These are phyloP conservation scores for Mallotus repandus DNA, from an alignment of 441 rosid genomes.

Conservation along the genomic window DNA sequence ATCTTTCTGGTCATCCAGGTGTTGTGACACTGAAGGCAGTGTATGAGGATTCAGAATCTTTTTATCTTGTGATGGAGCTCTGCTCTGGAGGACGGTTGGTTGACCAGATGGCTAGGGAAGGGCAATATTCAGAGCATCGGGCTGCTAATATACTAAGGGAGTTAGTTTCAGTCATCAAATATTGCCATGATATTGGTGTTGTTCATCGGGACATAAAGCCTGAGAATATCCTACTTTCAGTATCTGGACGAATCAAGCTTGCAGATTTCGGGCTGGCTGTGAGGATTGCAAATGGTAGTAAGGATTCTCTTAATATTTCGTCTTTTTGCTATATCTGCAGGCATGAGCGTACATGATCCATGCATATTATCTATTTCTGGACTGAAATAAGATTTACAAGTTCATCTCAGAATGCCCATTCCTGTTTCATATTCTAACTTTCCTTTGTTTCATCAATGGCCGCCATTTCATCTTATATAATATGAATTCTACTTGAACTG, in stretches of 20 bases:
- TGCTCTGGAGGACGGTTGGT: constrained; percentile 80
- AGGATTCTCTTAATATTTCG: not conserved
- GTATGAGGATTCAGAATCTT: constrained; percentile 63
- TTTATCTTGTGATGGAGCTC: constrained; percentile 81
- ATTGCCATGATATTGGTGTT: constrained; percentile 88
- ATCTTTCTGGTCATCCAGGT: constrained; percentile 78
- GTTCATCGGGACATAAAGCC: constrained; percentile 86
- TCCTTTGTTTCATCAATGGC: not conserved
- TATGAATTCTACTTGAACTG: not conserved
- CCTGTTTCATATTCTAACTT: not conserved
- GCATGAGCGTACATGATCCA: not conserved
- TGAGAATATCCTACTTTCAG: constrained; percentile 73
- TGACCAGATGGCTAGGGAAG: constrained; percentile 62
- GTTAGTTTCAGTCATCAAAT: constrained; percentile 63
- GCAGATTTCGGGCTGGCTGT: constrained; percentile 86
- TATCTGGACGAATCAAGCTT: constrained; percentile 64
- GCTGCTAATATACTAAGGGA: constrained; percentile 77
- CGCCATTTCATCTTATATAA: not conserved
- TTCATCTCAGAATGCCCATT: not conserved
- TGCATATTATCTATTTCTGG: not conserved
- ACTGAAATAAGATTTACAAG: not conserved
- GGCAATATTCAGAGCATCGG: constrained; percentile 57
- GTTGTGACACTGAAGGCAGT: constrained; percentile 72
- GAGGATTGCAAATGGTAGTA: constrained; percentile 65
- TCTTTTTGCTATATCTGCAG: not conserved